Conservation (phyloP, 306 rosid genomes). For the Vigna radiata region DNA sequence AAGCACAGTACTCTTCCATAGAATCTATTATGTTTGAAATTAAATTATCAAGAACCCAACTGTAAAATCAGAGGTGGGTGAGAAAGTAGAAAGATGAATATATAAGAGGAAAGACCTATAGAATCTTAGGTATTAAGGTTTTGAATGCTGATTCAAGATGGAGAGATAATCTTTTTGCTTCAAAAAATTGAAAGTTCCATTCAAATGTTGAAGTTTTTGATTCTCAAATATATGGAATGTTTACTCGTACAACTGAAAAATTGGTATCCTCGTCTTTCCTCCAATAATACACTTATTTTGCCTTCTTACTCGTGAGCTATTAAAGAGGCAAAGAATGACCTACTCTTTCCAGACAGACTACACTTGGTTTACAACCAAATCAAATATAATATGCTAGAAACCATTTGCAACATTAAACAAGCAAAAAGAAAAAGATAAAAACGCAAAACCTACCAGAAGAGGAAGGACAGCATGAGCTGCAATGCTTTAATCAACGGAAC, state of each 20-base stretch:
- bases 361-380: constrained; percentile 6
- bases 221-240: constrained; percentile 16
- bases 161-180: not conserved
- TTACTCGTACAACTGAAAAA: not conserved
- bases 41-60: not conserved
- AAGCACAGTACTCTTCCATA: not conserved
- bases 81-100: constrained; percentile 1
- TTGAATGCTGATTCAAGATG: not conserved
- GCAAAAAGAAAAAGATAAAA: not conserved
- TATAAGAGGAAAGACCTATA: not conserved
- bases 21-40: not conserved
- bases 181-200: not conserved
- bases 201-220: not conserved
- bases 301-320: not conserved
- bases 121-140: not conserved
- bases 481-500: constrained; percentile 88
- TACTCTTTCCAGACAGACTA: not conserved
- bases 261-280: not conserved
- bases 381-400: not conserved
- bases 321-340: constrained; percentile 11
- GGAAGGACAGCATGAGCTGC: constrained; percentile 88
- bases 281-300: not conserved
- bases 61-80: not conserved
- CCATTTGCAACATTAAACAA: not conserved
- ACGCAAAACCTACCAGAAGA: constrained; percentile 73